Conservation (phyloP, 129 eudicot species). For the Smallanthus sonchifolius region DNA sequence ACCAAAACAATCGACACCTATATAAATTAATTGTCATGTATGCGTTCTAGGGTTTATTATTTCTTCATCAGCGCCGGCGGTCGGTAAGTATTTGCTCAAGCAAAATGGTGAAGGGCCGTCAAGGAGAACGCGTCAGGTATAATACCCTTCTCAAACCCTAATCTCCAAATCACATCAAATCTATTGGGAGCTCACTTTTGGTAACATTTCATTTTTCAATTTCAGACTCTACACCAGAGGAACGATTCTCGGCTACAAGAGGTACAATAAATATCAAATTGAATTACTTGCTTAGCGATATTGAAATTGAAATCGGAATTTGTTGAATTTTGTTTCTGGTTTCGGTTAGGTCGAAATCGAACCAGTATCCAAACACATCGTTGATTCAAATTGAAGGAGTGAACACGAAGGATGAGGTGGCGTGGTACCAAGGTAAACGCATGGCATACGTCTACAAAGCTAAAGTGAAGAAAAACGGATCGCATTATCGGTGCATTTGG, state of each 20-base stretch:
- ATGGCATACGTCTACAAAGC: slow-evolving; percentile 91
- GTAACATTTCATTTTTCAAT: background rate
- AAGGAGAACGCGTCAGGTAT: slow-evolving; percentile 92
- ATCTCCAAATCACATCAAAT: background rate
- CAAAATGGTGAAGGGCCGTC: slow-evolving; percentile 87
- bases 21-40: background rate
- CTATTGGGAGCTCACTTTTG: background rate
- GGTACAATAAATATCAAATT: slow-evolving; percentile 20
- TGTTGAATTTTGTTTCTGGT: background rate
- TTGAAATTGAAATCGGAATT: background rate
- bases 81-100: slow-evolving; percentile 20
- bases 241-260: slow-evolving; percentile 89
- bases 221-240: slow-evolving; percentile 83
- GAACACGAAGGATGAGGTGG: slow-evolving; percentile 85
- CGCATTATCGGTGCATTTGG: slow-evolving; percentile 94
- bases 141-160: background rate
- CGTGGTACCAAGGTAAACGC: slow-evolving; percentile 84
- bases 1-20: slow-evolving; percentile 9
- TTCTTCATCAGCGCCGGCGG: slow-evolving; percentile 19
- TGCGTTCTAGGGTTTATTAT: slow-evolving; percentile 38
- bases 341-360: slow-evolving; percentile 75
- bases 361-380: slow-evolving; percentile 96
- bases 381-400: slow-evolving; percentile 87
- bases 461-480: slow-evolving; percentile 70
- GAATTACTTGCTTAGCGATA: background rate